A percentile compares a stretch with the other conserved stretches of the same genome.
Conservation (phyloP, 2,329 filamentous ascomycete species). For the Sporothrix pallida region DNA sequence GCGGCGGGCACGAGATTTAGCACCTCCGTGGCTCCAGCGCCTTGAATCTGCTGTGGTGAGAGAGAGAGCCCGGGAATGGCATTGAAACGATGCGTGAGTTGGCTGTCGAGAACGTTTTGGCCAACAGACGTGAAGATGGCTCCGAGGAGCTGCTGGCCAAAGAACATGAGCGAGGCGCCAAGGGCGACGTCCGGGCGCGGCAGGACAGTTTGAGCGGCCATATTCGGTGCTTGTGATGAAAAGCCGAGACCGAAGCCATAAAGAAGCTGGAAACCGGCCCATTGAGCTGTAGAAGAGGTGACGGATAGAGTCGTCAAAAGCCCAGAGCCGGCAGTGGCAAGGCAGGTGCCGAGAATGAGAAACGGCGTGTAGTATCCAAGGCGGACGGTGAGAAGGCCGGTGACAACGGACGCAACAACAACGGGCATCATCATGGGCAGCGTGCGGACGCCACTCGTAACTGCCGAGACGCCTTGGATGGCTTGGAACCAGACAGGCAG, state of each 20-base stretch:
- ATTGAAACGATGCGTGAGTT: slow-evolving; percentile 30
- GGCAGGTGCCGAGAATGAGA: slow-evolving; percentile 37
- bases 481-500: slow-evolving; percentile 53
- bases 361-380: slow-evolving; percentile 46
- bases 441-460: slow-evolving; percentile 49
- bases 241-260: slow-evolving; percentile 54
- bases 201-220: slow-evolving; percentile 56
- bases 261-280: slow-evolving; percentile 51
- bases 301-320: slow-evolving; percentile 59
- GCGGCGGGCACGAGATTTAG: slow-evolving; percentile 13
- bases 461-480: slow-evolving; percentile 48
- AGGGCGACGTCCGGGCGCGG: slow-evolving; percentile 50
- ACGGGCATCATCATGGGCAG: slow-evolving; percentile 50
- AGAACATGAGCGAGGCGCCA: slow-evolving; percentile 53
- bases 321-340: slow-evolving; percentile 44
- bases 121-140: slow-evolving; percentile 36
- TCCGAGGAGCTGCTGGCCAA: slow-evolving; percentile 41
- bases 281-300: slow-evolving; percentile 40
- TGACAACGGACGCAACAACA: slow-evolving; percentile 48
- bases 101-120: slow-evolving; percentile 35
- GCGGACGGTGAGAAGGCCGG: slow-evolving; percentile 46
- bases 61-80: slow-evolving; percentile 2
- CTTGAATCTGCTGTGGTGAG: slow-evolving; percentile 24
- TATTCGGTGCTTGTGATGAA: slow-evolving; percentile 52
- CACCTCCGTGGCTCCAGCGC: slow-evolving; percentile 31